Evolutionary conservation across 2,329 filamentous ascomycete genomes (phyloP), one percentile per base, ranked within the genome.

Genomic region (Ceratocystis ficicola): DNA sequence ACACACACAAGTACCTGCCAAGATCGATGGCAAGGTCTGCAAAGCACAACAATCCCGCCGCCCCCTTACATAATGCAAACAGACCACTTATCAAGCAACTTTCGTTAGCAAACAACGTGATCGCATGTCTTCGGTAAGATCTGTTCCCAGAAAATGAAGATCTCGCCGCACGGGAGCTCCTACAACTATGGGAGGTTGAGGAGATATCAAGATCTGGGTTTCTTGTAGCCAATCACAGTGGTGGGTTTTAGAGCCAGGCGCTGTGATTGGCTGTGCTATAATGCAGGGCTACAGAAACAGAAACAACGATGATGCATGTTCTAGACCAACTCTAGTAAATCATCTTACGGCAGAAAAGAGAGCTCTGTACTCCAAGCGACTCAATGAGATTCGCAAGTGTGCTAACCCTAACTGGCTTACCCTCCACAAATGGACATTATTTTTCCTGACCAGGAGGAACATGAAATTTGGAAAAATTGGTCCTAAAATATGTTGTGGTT

Each of bases 1-100:
- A n/a, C 36, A 25, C 46, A 17, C 17, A 50, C 25, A n/a, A 32
- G 17, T n/a, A 17, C 28, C 28, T 59, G 28, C 52, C 52, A 59
- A 59, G 52, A 6, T 59, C 52, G 5, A 59, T n/a, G 52, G 52
- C 52, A 59, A 59, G 52, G 52, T n/a, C 28, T 32, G 10, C 28
- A 52, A 7, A 15, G 20, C 22, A 20, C n/a, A 50, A 32, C 3
- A 12, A n/a, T 15, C 28, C 22, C 8, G 52, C 52, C 52, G 17
- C 25, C 22, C 7, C 12, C 52, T 12, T 32, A 59, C 25, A 5
- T 17, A 7, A 22, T 6, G 22, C 25, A 59, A n/a, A 59, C 12
- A 32, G 28, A n/a, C 28, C 52, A 59, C 28, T 32, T 57, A 30
- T 57, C 46, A 8, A 10, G 46, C 10, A 10, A 22, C n/a, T 25